phyloP scores from a whole-genome alignment of 768 basidiomycete genomes.

The Rhodocollybia butyracea region DNA sequence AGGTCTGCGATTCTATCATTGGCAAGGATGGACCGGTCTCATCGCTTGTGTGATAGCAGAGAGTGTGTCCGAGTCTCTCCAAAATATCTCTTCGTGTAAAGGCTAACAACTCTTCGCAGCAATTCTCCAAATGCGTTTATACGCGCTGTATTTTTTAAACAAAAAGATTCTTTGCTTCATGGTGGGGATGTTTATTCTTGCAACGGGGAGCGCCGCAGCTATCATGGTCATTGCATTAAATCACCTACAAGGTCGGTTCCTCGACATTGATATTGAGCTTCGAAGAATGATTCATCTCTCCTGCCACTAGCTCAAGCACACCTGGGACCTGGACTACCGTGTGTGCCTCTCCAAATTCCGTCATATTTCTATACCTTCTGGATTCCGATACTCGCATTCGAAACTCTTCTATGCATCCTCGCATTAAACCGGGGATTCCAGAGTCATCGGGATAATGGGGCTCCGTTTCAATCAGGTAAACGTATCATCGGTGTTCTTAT shows the following conservation, averaged over 20 bases:
- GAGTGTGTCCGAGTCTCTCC: conserved; percentile 29
- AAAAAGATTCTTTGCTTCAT: conserved; percentile 48
- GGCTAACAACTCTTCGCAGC: conserved; percentile 28
- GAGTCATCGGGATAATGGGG: conserved; percentile 33
- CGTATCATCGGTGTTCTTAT: conserved; percentile 48
- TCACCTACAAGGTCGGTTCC: neutral
- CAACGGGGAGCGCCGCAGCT: conserved; percentile 37
- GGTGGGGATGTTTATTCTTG: conserved; percentile 35
- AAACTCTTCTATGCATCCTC: conserved; percentile 47
- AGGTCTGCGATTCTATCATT: conserved; percentile 48
- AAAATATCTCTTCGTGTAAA: neutral
- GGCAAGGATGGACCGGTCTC: conserved; percentile 63
- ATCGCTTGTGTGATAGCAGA: conserved; percentile 52
- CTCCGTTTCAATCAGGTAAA: conserved; percentile 36
- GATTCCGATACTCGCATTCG: conserved; percentile 57
- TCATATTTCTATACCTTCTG: conserved; percentile 52
- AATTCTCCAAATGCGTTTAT: conserved; percentile 61
- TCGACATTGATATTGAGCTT: neutral
- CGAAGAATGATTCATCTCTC: too few species aligned
- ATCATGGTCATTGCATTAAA: conserved; percentile 45
- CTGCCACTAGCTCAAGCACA: neutral
- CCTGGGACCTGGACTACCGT: conserved; percentile 26
- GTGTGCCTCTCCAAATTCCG: conserved; percentile 36
- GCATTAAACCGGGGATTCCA: conserved; percentile 49
- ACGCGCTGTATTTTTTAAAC: conserved; percentile 55